A percentile compares a stretch with the other conserved stretches of the same genome.
These are phyloP conservation scores for Spiromastix sp. DNA, from an alignment of 2,329 filamentous ascomycete genomes.

Conservation along the genomic window DNA sequence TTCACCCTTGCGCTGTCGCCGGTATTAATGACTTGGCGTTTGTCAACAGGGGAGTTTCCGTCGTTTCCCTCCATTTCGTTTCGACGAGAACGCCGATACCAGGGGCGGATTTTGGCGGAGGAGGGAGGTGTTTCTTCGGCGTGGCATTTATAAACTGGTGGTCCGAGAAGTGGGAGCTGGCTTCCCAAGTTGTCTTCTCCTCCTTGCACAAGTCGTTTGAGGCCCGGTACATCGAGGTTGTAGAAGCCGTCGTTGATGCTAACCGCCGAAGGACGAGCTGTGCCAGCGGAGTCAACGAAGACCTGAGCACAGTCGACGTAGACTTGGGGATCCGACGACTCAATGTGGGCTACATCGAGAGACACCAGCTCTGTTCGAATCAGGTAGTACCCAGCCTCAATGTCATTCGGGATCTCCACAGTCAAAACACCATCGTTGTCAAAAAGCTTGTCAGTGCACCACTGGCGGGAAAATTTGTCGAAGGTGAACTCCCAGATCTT, in stretches of 20 bases:
- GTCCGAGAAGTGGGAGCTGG: background rate
- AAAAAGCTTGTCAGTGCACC: slow-evolving; percentile 63
- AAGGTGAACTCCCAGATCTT: slow-evolving; percentile 66
- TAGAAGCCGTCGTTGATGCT: slow-evolving; percentile 27
- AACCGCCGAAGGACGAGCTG: slow-evolving; percentile 43
- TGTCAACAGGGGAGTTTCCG: no score
- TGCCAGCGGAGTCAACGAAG: slow-evolving; percentile 45
- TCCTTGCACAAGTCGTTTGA: background rate
- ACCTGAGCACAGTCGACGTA: slow-evolving; percentile 64
- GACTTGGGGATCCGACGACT: slow-evolving; percentile 55
- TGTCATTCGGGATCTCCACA: slow-evolving; percentile 49
- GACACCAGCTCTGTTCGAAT: slow-evolving; percentile 60
- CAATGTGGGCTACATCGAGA: slow-evolving; percentile 50
- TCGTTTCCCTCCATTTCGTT: no score
- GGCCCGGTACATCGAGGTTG: background rate
- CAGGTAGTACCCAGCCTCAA: slow-evolving; percentile 60
- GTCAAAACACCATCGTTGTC: slow-evolving; percentile 53
- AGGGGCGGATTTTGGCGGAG: no score
- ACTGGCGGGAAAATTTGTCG: slow-evolving; percentile 43
- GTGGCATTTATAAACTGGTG: background rate
- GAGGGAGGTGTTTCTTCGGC: no score
- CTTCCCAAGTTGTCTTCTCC: background rate
- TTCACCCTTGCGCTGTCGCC: no score
- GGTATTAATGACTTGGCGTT: no score
- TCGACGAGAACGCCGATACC: no score